phyloP scores from a whole-genome alignment of 257 asterid genomes.

The Oldenlandia corymbosa region DNA sequence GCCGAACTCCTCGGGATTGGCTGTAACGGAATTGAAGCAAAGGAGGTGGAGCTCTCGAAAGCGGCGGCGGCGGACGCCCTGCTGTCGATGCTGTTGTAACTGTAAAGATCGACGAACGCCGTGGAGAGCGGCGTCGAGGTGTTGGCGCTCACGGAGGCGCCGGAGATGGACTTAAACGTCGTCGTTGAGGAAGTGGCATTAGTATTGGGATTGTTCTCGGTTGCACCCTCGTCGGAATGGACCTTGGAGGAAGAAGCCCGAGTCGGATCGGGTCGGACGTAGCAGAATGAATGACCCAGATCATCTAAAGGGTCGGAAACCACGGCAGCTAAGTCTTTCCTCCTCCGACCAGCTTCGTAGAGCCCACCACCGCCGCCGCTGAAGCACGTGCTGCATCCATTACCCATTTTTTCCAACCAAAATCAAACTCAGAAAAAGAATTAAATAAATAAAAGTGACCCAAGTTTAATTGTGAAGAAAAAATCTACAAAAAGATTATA shows the following conservation, averaged over 20 bases:
- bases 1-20: conserved; percentile 62
- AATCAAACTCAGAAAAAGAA: background rate
- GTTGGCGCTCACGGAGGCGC: conserved; percentile 93
- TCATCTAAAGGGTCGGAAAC: conserved; percentile 75
- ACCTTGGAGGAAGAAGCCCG: conserved; percentile 56
- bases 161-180: conserved; percentile 71
- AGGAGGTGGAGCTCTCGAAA: conserved; percentile 84
- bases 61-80: conserved; percentile 79
- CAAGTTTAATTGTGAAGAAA: no score
- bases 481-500: background rate
- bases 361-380: conserved; percentile 37
- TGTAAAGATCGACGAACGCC: conserved; percentile 49
- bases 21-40: conserved; percentile 82
- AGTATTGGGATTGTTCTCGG: background rate
- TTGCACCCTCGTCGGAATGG: conserved; percentile 46
- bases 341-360: conserved; percentile 42
- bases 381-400: conserved; percentile 82
- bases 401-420: conserved; percentile 50
- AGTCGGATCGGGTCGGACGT: conserved; percentile 62
- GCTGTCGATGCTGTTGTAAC: conserved; percentile 53
- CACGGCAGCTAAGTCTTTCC: conserved; percentile 36
- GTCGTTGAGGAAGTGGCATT: conserved; percentile 30
- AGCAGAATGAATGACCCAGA: conserved; percentile 91
- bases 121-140: conserved; percentile 93
- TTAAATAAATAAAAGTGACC: background rate